Evolutionary conservation across 1,139 yeast genomes (phyloP), one percentile per base, ranked within the genome.

Genomic region (Saccharomycopsis phalli): DNA sequence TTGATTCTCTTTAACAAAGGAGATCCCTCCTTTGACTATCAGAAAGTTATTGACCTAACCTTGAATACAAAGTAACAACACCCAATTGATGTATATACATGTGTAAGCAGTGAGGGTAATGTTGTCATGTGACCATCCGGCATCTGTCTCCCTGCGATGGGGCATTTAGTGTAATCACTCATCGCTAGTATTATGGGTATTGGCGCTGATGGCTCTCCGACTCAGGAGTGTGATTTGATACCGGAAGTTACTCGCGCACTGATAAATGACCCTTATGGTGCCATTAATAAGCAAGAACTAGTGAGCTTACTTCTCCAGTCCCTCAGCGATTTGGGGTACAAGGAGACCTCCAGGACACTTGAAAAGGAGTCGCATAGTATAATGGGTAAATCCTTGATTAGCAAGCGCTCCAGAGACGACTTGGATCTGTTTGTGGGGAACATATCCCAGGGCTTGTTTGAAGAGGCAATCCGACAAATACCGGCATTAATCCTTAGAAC

Each of bases 271-370:
- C 46, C 49, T 1, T 42, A 46, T 30, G 51, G 56, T 25, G 48
- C 47, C 10, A 41, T 61, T 23, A 58, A 62, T 48, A 60, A 56
- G 33, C 53, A 52, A 13, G 76, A 74, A 50, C 60, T 71, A 10
- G 64, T 75, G 1, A 61, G 74, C 37, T 55, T 74, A 20, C 51
- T 74, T 28, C 65, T 72, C 25, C 76, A 72, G 48, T 58, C 74
- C 2, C 53, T 74, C 37, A 54, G 57, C 30, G 78, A 72, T 45
- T 47, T 73, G 44, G 79, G 78, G 3, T 70, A 68, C 49, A 45
- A 54, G 5, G 50, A 56, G 8, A 54, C 71, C 1, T 68, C 73
- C 0, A 47, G 53, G 8, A 40, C 50, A 2, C 55, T 74, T 34
- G 68, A 68, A 42, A 47, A 52, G 5, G 68, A 64, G 49, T 13